These are phyloP conservation scores for Colletotrichum cordylinicola DNA, from an alignment of 2,329 filamentous ascomycete genomes.

Conservation along the genomic window DNA sequence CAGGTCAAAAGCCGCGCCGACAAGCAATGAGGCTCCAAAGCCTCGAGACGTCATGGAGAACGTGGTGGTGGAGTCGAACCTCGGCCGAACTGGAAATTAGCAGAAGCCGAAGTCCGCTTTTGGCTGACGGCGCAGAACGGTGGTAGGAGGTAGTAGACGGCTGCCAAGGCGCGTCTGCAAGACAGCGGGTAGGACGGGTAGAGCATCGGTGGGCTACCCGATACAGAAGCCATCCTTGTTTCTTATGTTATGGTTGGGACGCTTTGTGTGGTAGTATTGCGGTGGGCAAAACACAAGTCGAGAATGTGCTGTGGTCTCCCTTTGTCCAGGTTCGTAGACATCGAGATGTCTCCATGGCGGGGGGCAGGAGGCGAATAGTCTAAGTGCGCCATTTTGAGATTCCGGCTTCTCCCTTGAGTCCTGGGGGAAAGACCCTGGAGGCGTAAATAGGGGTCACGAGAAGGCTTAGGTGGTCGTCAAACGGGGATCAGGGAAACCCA, in stretches of 20 bases:
- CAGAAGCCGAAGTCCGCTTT: conserved; percentile 19
- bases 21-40: conserved; percentile 8
- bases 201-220: not conserved
- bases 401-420: conserved; percentile 5
- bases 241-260: not conserved
- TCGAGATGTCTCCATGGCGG: not conserved
- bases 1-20: conserved; percentile 1
- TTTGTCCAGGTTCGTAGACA: not conserved
- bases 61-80: conserved; percentile 4
- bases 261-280: not conserved
- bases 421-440: not conserved
- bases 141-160: not conserved
- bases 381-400: conserved; percentile 9
- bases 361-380: not conserved
- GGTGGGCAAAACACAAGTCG: not conserved
- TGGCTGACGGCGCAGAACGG: not conserved
- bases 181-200: not conserved
- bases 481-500: conserved; percentile 1
- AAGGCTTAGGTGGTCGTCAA: not conserved
- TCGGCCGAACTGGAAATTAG: conserved; percentile 12
- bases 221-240: not conserved
- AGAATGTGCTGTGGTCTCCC: not conserved
- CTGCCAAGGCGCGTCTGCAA: not conserved
- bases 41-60: conserved; percentile 7
- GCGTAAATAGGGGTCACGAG: conserved; percentile 9